Evolutionary conservation across 2,329 filamentous ascomycete species (phyloP).

Genomic region (Aureobasidium sp.): DNA sequence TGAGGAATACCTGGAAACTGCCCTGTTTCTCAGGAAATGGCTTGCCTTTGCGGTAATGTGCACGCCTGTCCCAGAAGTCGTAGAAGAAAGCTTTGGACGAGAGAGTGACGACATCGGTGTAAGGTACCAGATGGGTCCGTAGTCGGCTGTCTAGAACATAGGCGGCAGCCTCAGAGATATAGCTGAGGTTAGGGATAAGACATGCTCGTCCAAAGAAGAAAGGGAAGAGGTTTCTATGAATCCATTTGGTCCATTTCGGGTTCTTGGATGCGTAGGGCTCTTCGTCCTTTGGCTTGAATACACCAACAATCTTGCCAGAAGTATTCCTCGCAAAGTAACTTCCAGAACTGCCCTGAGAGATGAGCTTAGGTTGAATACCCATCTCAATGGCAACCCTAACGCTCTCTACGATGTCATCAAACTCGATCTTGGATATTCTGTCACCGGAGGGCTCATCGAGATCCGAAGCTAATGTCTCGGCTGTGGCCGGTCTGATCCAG

Average conservation of each 20-base stretch:
- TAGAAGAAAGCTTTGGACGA: slow-evolving; percentile 98
- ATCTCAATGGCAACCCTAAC: slow-evolving; percentile 85
- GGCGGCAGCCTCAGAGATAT: slow-evolving; percentile 94
- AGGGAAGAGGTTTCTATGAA: slow-evolving; percentile 93
- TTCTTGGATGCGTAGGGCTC: slow-evolving; percentile 96
- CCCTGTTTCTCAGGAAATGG: slow-evolving; percentile 82
- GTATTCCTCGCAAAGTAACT: slow-evolving; percentile 94
- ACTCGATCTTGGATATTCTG: slow-evolving; percentile 69
- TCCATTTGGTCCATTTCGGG: slow-evolving; percentile 99
- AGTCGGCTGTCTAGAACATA: slow-evolving; percentile 90
- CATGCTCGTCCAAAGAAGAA: slow-evolving; percentile 95
- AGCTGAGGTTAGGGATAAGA: slow-evolving; percentile 93
- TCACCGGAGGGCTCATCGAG: slow-evolving; percentile 37
- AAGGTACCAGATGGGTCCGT: slow-evolving; percentile 86
- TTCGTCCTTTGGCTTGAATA: slow-evolving; percentile 99
- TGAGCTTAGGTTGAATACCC: slow-evolving; percentile 89
- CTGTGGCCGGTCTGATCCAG: slow-evolving; percentile 70
- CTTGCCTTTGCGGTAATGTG: slow-evolving; percentile 80
- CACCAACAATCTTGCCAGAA: slow-evolving; percentile 88
- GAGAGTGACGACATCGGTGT: slow-evolving; percentile 88
- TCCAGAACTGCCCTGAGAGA: slow-evolving; percentile 92
- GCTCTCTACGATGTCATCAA: slow-evolving; percentile 82
- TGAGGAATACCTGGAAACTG: slow-evolving; percentile 95
- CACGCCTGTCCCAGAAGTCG: slow-evolving; percentile 91
- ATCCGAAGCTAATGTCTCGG: slow-evolving; percentile 60